Evolutionary conservation across 164 flowering plant species (phyloP), one percentile per base, ranked within the genome.

Genomic region (Stephania cephalantha): DNA sequence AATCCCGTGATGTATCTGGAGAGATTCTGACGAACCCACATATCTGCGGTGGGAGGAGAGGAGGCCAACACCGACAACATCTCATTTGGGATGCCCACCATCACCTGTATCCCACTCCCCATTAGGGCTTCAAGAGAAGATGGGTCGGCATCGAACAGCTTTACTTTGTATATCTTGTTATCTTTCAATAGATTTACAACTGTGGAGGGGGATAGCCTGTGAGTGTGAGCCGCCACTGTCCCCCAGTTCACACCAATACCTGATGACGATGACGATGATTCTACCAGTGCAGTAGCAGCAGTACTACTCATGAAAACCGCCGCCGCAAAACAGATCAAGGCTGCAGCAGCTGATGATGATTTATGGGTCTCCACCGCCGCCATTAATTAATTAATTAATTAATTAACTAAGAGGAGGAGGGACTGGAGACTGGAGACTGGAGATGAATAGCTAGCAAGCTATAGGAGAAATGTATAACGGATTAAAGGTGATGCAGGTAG

Each of bases 31-130:
- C 84, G 83, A 75, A 94, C 93, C 91, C 90, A 94, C 45, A 77
- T 75, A 86, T 91, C 98, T 30, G 91, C 77, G 72, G 88, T 88
- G n/a, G 58, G 79, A 71, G 90, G 9, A 15, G 95, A 91, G 0
- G 96, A 84, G 78, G 85, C 81, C 8, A 92, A 68, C 4, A 68
- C 5, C 11, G 80, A 78, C 84, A 93, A 55, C 90, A 91, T 80
- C n/a, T 95, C 94, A 75, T 95, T 95, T n/a, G 92, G 90, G 17
- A 95, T 89, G 22, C 97, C 98, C 52, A 91, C 84, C 97, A 93
- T 91, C 46, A 95, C 94, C 81, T 95, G 79, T 79, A 93, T 88
- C 75, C 90, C 91, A 81, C 82, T 85, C 15, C 95, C 95, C 87
- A 76, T 82, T 0, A 95, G 77, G 72, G 90, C 89, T 29, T 15